Evolutionary conservation across 192 early-diverging fungal genomes (phyloP), one percentile per base, ranked within the genome.

Genomic region (Rhizophagus sp.): DNA sequence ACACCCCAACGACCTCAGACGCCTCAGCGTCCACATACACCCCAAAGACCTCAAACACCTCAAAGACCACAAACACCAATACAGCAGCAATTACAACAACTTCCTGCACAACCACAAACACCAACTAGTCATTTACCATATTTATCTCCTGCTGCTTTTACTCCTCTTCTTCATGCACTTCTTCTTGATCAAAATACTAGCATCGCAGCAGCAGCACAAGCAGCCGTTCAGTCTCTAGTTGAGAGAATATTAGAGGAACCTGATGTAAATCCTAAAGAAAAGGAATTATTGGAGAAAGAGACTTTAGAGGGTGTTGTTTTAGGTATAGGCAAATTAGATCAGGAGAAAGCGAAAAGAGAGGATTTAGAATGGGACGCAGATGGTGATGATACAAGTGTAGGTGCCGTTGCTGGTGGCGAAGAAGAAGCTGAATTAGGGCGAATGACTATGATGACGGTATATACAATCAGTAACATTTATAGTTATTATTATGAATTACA

Each of bases 111-210:
- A 67, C 36, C 75, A 47, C 75, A 36, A 77, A 66, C 75, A 24
- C 73, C 73, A 24, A 30, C 47, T 50, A 74, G 27, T 62, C 62
- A 65, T 47, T 73, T 75, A 10, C 82, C 80, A 30, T 81, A 85
- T 33, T 70, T 89, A 13, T 84, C 86, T 1, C 71, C 80, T 22
- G 79, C 83, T 22, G 63, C 74, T 4, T 91, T 91, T 62, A 82
- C 87, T 6, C 69, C 80, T 13, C 52, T 89, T 17, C 81, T 91
- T 52, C 81, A 85, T 62, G 86, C 84, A 12, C 81, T 91, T 15
- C 80, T 91, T 41, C 63, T 91, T 61, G 90, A 91, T 73, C 88
- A 91, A 68, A 88, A 89, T 57, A 85, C 87, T 9, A 83, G 79
- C 19, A 80, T 91, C 4, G 88, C 90, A 25, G 74, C 87, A 7